Conservation (phyloP, 2,329 filamentous ascomycete genomes). For the Fusarium armeniacum region DNA sequence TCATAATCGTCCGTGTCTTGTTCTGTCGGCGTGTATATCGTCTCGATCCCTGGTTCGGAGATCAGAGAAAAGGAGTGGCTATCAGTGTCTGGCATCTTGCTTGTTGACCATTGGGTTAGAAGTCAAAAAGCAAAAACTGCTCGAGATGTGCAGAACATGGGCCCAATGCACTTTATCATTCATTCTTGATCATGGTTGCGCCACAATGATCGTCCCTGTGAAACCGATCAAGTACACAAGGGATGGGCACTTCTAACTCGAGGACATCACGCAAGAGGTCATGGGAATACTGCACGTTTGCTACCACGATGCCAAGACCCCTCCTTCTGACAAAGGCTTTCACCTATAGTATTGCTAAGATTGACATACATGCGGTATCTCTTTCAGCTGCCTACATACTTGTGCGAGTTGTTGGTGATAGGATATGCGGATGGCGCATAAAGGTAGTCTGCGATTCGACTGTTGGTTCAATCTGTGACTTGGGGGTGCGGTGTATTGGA, state of each 20-base stretch:
- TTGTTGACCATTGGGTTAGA: not conserved
- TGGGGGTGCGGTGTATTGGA: slow-evolving; percentile 29
- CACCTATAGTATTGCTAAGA: slow-evolving; percentile 14
- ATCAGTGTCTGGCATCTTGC: slow-evolving; percentile 47
- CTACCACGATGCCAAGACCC: slow-evolving; percentile 31
- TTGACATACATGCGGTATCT: slow-evolving; percentile 22
- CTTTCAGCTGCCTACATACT: slow-evolving; percentile 32
- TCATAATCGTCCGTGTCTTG: slow-evolving; percentile 52
- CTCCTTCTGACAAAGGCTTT: slow-evolving; percentile 24
- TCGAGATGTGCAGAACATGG: slow-evolving; percentile 15
- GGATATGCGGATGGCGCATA: slow-evolving; percentile 39
- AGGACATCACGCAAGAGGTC: slow-evolving; percentile 31
- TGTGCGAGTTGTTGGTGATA: slow-evolving; percentile 44
- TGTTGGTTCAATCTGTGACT: slow-evolving; percentile 32
- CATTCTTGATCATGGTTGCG: slow-evolving; percentile 31
- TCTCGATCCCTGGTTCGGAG: slow-evolving; percentile 50
- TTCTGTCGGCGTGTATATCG: slow-evolving; percentile 47
- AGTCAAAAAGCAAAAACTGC: not conserved
- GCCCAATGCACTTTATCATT: slow-evolving; percentile 41
- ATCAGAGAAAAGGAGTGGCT: slow-evolving; percentile 51
- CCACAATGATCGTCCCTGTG: slow-evolving; percentile 38
- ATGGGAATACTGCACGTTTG: slow-evolving; percentile 35
- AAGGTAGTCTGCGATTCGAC: slow-evolving; percentile 38
- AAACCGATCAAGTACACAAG: slow-evolving; percentile 36
- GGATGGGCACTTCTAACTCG: slow-evolving; percentile 19